phyloP scores from a whole-genome alignment of 331 rosid species.

The Pyrus hybrid region DNA sequence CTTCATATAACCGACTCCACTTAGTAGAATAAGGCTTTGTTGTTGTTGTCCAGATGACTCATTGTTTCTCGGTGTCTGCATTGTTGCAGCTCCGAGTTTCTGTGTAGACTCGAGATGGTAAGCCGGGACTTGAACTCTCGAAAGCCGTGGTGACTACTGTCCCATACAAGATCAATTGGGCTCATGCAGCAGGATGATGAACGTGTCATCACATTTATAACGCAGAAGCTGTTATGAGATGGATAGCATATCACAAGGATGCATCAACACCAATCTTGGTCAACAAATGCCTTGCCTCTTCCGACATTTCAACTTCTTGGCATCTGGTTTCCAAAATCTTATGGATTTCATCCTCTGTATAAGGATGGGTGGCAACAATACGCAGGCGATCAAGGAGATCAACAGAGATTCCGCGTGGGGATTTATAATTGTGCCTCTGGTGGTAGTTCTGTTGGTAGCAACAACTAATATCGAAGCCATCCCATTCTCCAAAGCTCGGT shows the following conservation, averaged over 20 bases:
- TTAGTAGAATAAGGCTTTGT: rapidly evolving
- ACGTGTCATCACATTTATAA: background rate
- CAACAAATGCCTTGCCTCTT: constrained; percentile 66
- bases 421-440: constrained; percentile 91
- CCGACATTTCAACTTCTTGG: constrained; percentile 88
- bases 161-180: background rate
- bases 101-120: background rate
- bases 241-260: constrained; percentile 85
- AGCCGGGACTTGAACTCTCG: background rate
- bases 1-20: no score
- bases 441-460: constrained; percentile 91
- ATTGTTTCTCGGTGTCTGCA: no score
- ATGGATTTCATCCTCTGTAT: constrained; percentile 67
- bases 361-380: constrained; percentile 85
- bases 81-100: background rate
- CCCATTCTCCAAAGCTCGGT: constrained; percentile 90
- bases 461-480: constrained; percentile 95
- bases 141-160: background rate
- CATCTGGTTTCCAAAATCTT: constrained; percentile 77
- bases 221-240: constrained; percentile 47
- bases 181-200: background rate
- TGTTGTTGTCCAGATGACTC: no score
- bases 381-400: constrained; percentile 90
- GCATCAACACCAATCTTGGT: constrained; percentile 95
- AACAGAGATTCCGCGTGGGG: constrained; percentile 88